These are phyloP conservation scores for Phylloporus sp. DNA, from an alignment of 768 basidiomycete species.

Conservation along the genomic window DNA sequence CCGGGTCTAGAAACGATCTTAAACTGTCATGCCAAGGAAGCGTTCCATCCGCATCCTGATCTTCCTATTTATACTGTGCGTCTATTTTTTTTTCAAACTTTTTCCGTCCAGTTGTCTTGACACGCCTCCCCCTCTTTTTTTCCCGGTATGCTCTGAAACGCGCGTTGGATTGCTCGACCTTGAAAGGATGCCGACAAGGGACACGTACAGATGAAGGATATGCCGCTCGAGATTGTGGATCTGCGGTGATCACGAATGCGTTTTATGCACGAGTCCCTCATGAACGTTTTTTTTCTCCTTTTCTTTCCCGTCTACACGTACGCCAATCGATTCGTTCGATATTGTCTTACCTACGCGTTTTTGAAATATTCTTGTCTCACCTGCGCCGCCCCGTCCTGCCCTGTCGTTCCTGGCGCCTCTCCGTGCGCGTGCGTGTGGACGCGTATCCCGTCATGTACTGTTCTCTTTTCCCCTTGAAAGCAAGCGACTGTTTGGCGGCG, in stretches of 20 bases:
- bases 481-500: no score
- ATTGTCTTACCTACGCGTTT: background rate
- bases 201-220: conserved; percentile 74
- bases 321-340: background rate
- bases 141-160: background rate
- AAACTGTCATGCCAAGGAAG: conserved; percentile 61
- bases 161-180: background rate
- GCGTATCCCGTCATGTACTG: no score
- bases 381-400: no score
- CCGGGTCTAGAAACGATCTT: conserved; percentile 72
- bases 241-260: conserved; percentile 39
- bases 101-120: background rate
- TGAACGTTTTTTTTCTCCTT: background rate
- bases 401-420: no score
- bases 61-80: conserved; percentile 81
- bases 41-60: conserved; percentile 85
- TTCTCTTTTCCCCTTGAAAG: no score
- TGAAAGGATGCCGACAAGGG: conserved; percentile 76
- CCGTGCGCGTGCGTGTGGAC: no score
- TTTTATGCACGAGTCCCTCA: background rate
- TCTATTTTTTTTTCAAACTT: conserved; percentile 11
- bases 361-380: background rate
- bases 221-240: conserved; percentile 79
- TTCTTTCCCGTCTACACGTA: background rate
- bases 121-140: background rate